A percentile compares a stretch with the other conserved stretches of the same genome.
Conservation (phyloP, 805 yeast species). For the Pichia paraexigua region DNA sequence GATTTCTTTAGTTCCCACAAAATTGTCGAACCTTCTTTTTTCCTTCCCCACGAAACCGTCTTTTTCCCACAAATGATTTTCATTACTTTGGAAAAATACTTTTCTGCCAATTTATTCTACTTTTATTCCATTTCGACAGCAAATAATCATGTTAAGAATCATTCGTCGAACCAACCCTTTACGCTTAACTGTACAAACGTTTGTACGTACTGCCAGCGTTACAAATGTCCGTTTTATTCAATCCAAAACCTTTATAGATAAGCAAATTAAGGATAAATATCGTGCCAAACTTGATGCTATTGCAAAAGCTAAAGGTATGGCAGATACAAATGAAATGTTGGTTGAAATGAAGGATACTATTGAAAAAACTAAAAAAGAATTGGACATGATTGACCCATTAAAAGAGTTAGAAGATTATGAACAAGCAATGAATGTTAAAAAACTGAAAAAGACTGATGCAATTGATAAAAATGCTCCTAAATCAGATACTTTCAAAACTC, state of each 20-base stretch:
- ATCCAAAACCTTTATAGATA: conserved; percentile 22
- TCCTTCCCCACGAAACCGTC: background rate
- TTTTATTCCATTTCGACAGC: no score
- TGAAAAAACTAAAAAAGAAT: conserved; percentile 43
- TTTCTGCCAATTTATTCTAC: no score
- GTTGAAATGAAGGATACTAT: conserved; percentile 56
- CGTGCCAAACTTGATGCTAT: conserved; percentile 33
- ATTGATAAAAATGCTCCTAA: conserved; percentile 29
- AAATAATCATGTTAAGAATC: background rate
- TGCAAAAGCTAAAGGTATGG: conserved; percentile 36
- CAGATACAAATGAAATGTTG: conserved; percentile 50
- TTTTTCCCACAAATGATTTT: background rate
- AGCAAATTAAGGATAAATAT: conserved; percentile 31
- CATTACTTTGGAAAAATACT: background rate
- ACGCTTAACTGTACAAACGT: background rate
- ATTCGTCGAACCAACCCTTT: background rate
- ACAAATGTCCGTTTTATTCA: conserved; percentile 24
- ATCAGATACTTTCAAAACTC: conserved; percentile 54
- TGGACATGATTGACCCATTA: conserved; percentile 61
- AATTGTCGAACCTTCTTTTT: background rate
- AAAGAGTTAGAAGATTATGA: conserved; percentile 50
- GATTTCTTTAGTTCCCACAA: background rate
- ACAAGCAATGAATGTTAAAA: conserved; percentile 16
- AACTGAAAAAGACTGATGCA: conserved; percentile 25
- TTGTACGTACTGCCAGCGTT: conserved; percentile 17